Percentiles rank a stretch among this genome's conserved stretches.
Evolutionary conservation across 192 early-diverging fungal species (phyloP).

Genomic region (Umbelopsis ramanniana): DNA sequence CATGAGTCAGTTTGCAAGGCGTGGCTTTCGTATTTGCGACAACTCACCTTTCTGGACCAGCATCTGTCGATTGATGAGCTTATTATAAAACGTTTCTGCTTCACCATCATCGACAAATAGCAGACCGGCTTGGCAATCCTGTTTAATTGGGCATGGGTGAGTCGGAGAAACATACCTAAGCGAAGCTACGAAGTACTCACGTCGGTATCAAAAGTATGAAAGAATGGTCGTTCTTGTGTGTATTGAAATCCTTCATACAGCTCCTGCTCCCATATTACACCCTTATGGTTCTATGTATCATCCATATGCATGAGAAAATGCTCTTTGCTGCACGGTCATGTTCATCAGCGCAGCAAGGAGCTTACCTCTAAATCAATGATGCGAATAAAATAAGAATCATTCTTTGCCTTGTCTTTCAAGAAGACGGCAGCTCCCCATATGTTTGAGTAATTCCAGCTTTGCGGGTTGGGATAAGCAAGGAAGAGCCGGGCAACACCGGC

Average conservation of each 20-base stretch:
- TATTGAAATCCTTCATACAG: conserved; percentile 75
- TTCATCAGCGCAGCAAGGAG: no score
- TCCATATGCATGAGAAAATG: not conserved
- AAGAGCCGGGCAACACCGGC: conserved; percentile 79
- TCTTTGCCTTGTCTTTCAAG: conserved; percentile 66
- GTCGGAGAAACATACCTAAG: conserved; percentile 4
- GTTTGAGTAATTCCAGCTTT: conserved; percentile 70
- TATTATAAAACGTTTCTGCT: conserved; percentile 23
- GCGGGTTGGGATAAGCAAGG: conserved; percentile 69
- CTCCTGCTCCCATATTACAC: conserved; percentile 84
- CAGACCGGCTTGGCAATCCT: conserved; percentile 27
- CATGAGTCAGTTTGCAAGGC: no score
- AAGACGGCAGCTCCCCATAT: conserved; percentile 73
- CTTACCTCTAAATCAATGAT: conserved; percentile 67
- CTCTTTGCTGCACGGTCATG: no score
- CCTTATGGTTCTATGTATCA: conserved; percentile 43
- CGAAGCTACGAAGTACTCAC: conserved; percentile 38
- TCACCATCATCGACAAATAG: conserved; percentile 19
- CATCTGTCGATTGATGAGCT: conserved; percentile 14
- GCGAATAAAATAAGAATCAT: conserved; percentile 67
- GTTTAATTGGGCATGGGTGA: not conserved
- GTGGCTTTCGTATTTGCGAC: not conserved
- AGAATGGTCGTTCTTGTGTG: conserved; percentile 62
- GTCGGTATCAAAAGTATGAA: conserved; percentile 74
- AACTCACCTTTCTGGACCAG: not conserved